Evolutionary conservation across 2,329 filamentous ascomycete species (phyloP), one percentile per base, ranked within the genome.

Genomic region (Magnaporthiopsis rhizophila): DNA sequence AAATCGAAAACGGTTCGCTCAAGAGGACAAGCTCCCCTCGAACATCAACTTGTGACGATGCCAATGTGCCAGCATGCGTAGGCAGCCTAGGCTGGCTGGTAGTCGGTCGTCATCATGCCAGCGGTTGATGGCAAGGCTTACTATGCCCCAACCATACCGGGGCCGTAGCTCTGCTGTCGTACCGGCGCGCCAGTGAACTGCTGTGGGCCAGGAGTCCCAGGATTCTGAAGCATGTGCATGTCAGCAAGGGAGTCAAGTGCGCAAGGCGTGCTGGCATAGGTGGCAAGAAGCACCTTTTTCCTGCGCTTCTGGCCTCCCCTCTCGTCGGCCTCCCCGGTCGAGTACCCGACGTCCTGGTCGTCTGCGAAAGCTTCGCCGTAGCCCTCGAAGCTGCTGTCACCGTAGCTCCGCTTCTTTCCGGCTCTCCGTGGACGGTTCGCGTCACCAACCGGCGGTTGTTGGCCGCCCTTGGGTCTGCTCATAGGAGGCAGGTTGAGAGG

Each of bases 381-480:
- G 58, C 90, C 89, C 70, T 89, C 86, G 71, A 85, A 93, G 70
- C 87, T 90, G 69, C 81, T 84, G 68, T 93, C 90, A 56, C 88
- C 86, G 72, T 92, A 93, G 67, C 87, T 85, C 61, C 90, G 83
- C 80, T 92, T 92, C 78, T 89, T 91, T 67, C 85, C 82, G 64
- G 81, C 79, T 61, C 90, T 83, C 69, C 88, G 86, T 45, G 88
- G 86, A 64, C 89, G 81, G 56, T 78, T 74, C 13, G 77, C 75
- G 64, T 84, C 81, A 38, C 80, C 74, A n/a, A 73, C 75, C 34
- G 75, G 70, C 28, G 74, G 66, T 57, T 76, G 76, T 61, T 71
- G 75, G 64, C 71, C 74, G 36, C 69, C 72, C 72, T 80, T 81
- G 64, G 76, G 69, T 32, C 79, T 74, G 56, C 72, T 73, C 62